Evolutionary conservation across 1,284 basidiomycete genomes (phyloP), one percentile per base, ranked within the genome.

Genomic region (Ustilago tritici): DNA sequence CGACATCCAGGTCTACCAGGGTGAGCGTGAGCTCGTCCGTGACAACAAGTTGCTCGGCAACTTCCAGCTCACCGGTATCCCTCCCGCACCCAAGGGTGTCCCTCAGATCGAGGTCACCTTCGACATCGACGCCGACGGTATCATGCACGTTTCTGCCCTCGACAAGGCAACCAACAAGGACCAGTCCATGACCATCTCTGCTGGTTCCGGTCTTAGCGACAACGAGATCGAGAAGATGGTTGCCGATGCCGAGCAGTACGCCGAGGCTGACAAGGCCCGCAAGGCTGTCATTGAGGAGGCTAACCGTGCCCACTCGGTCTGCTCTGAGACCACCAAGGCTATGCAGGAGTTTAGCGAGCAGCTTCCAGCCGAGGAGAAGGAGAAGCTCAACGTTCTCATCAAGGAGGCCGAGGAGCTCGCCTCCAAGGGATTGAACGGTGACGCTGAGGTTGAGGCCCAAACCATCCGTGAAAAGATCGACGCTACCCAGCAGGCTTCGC

Each of bases 1-100:
- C 96, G 89, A 96, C 92, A 77, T 88, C 84, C 86, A 97, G 91
- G 94, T 98, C 83, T 98, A 91, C 90, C 95, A 98, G 89, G 96
- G 96, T 86, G 97, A 98, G 89, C 95, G 96, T 90, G 95, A 98
- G 88, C 91, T 98, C 80, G 93, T 95, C 64, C 90, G 93, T 62
- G 95, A 99, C 89, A 98, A 99, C 92, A 98, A 98, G 89, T 88
- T 98, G n/a, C 92, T 99, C 78, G 97, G 96, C 79, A 97, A 98
- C 90, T 99, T 99, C 92, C 95, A 98, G 89, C 92, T 99, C 73
- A 93, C 95, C 72, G 95, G 96, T 65, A 95, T 99, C 76, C 96
- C 96, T 50, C 96, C 96, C 47, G 96, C 95, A 15, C 94, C 95
- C 78, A 97, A 98, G 89, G 96, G 96, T 88, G 92, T 98, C 71